Evolutionary conservation across 495 filamentous ascomycete genomes (phyloP), one percentile per base, ranked within the genome.

Genomic region (Delitschia confertaspora): DNA sequence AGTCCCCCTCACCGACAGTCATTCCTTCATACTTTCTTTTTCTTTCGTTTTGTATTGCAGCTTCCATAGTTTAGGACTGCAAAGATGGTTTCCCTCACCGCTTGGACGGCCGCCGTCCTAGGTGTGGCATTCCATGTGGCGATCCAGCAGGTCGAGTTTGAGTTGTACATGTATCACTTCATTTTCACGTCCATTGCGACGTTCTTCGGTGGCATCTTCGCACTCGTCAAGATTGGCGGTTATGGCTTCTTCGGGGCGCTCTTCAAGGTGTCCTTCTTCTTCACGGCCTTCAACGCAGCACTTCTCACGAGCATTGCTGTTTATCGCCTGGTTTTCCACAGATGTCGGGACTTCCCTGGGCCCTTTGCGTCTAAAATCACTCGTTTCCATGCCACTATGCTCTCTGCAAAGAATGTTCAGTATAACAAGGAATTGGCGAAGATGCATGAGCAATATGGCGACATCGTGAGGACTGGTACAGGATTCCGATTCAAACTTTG

Each of bases 241-340:
- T 17, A 20, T 26, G 20, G 34, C 23, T n/a, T 36, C 8, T 4
- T 33, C 8, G 11, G 8, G 17, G 48, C 41, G 5, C 26, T 45
- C 13, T 27, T 14, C 19, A 34, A 38, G n/a, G 20, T 36, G 13
- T 33, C 19, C 9, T 24, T 45, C 20, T 24, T 31, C 8, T 23
- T 26, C n/a, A 17, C 17, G 2, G 7, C 22, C 13, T 47, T 47
- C 44, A 43, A 33, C 14, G 1, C 33, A 2, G 60, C 44, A 4
- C 49, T 75, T 0, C 59, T 67, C 22, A 38, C 47, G 9, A 75
- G 70, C 52, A 68, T 75, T n/a, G 26, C 60, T 16, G 29, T 30
- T 6, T 55, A 55, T 34, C 46, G 52, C 16, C 33, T 50, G 3
- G 21, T 46, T n/a, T 51, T 55, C 42, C 52, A 55, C 38, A 34